These are phyloP conservation scores for Teratosphaeriaceae sp. DNA, from an alignment of 2,329 filamentous ascomycete genomes.

Conservation along the genomic window DNA sequence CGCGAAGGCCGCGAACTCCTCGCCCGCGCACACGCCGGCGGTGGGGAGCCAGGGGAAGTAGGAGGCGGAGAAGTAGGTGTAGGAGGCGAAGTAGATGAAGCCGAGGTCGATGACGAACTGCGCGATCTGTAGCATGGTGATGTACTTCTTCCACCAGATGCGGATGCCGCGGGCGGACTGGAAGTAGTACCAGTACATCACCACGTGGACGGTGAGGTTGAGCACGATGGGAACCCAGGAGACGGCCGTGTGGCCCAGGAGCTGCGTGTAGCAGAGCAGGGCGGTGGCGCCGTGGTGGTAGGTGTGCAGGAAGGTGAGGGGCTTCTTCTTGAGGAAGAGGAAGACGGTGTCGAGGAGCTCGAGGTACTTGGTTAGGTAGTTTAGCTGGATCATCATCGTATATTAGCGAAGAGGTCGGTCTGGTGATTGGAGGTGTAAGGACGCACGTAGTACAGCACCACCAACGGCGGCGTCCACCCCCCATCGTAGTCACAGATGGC, in stretches of 20 bases:
- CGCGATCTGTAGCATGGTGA: slow-evolving; percentile 92
- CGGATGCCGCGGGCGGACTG: slow-evolving; percentile 91
- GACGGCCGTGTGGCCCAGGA: slow-evolving; percentile 85
- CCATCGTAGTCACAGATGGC: slow-evolving; percentile 76
- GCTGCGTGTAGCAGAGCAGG: slow-evolving; percentile 94
- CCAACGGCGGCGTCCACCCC: slow-evolving; percentile 89
- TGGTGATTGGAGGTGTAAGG: not conserved
- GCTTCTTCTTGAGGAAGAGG: slow-evolving; percentile 99
- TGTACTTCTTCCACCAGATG: slow-evolving; percentile 99
- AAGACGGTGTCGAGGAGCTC: slow-evolving; percentile 94
- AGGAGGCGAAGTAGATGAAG: slow-evolving; percentile 99
- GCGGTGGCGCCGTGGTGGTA: slow-evolving; percentile 98
- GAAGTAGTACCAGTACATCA: slow-evolving; percentile 99
- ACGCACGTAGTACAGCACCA: slow-evolving; percentile 94
- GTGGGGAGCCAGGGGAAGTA: slow-evolving; percentile 86
- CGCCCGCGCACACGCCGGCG: slow-evolving; percentile 78
- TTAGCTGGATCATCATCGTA: too few relatives aligned
- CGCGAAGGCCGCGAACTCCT: slow-evolving; percentile 92
- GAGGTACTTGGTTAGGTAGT: slow-evolving; percentile 97
- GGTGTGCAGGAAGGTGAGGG: slow-evolving; percentile 96
- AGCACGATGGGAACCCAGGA: slow-evolving; percentile 92
- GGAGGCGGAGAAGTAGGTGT: slow-evolving; percentile 91
- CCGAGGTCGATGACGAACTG: slow-evolving; percentile 97
- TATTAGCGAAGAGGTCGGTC: too few relatives aligned
- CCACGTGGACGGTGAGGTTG: slow-evolving; percentile 89